These are phyloP conservation scores for Pulveroboletus frians DNA, from an alignment of 768 basidiomycete genomes.

Conservation along the genomic window DNA sequence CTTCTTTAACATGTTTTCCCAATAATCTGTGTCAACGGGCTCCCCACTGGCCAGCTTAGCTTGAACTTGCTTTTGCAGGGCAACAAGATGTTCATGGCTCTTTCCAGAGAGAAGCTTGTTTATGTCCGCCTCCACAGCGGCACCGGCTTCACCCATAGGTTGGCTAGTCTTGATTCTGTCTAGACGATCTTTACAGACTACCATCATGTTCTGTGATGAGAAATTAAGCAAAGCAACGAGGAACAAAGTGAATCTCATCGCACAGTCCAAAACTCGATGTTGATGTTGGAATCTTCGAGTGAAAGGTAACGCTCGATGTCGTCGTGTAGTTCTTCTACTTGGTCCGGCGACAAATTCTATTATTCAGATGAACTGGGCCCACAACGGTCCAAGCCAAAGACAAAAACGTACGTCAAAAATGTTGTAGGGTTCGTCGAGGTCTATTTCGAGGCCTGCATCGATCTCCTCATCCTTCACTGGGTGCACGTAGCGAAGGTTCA, in stretches of 20 bases:
- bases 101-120: constrained; percentile 77
- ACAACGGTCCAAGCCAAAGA: background rate
- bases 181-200: constrained; percentile 87
- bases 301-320: constrained; percentile 91
- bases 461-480: constrained; percentile 72
- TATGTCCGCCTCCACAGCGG: constrained; percentile 82
- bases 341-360: constrained; percentile 78
- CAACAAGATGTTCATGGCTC: constrained; percentile 75
- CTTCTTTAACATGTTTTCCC: constrained; percentile 90
- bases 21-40: constrained; percentile 95
- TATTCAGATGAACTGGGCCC: constrained; percentile 8
- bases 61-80: constrained; percentile 82
- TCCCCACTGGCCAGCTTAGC: constrained; percentile 87
- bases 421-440: constrained; percentile 96
- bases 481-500: constrained; percentile 92
- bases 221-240: constrained; percentile 3
- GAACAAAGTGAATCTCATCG: constrained; percentile 17
- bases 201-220: constrained; percentile 82
- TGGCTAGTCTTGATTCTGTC: constrained; percentile 65
- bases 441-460: constrained; percentile 90
- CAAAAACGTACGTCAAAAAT: constrained; percentile 78
- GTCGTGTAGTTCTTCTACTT: constrained; percentile 89
- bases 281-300: constrained; percentile 76
- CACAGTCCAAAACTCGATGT: constrained; percentile 98
- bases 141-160: constrained; percentile 62